These are phyloP conservation scores for Zymoseptoria tritici DNA, from an alignment of 2,329 filamentous ascomycete species.

Conservation along the genomic window DNA sequence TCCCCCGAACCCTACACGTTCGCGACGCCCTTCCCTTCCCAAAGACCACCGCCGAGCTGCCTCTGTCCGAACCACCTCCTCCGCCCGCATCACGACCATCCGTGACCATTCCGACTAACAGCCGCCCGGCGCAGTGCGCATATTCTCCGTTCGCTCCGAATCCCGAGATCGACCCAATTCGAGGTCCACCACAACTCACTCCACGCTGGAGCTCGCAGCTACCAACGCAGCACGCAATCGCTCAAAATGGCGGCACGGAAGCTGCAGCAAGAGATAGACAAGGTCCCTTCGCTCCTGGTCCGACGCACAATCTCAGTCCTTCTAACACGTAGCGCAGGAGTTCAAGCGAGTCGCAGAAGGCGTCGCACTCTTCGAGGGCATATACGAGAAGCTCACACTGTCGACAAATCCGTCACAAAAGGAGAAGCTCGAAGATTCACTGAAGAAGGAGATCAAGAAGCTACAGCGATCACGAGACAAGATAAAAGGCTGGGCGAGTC, in stretches of 20 bases:
- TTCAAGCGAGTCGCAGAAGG: conserved; percentile 98
- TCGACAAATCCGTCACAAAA: conserved; percentile 91
- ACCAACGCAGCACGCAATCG: conserved; percentile 1
- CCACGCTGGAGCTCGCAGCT: background rate
- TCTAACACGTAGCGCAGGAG: conserved; percentile 24
- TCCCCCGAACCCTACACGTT: background rate
- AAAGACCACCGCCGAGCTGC: background rate
- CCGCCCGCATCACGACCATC: background rate
- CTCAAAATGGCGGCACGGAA: conserved; percentile 82
- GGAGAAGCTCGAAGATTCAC: conserved; percentile 94
- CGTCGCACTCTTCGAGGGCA: conserved; percentile 81
- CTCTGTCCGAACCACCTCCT: background rate
- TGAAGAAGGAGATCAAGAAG: conserved; percentile 99
- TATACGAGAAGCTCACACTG: conserved; percentile 96
- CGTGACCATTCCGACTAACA: background rate
- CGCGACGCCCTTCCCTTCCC: background rate
- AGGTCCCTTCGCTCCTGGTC: conserved; percentile 48
- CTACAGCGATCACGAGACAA: conserved; percentile 93
- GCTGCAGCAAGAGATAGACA: conserved; percentile 95
- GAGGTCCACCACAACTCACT: background rate
- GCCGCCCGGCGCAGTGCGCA: background rate
- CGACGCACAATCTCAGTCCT: background rate
- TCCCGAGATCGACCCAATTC: background rate
- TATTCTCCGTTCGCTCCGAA: background rate
- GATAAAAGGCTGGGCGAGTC: conserved; percentile 98